Base-by-base conservation (phyloP, 495 filamentous ascomycete species). In the Tuber microsphaerosporum region DNA sequence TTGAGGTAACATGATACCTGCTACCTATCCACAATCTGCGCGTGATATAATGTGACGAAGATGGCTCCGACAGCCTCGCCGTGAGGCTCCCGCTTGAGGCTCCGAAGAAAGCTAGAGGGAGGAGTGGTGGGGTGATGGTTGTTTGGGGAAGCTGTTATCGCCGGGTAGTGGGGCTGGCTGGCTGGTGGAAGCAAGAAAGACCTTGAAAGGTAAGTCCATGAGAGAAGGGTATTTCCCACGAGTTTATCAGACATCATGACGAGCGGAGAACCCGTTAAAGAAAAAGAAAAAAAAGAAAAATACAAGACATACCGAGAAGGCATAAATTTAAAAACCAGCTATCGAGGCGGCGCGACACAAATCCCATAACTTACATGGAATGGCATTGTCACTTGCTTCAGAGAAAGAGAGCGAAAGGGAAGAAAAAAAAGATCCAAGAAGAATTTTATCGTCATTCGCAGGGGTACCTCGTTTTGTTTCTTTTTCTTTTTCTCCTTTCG, bases 1-100 rank as follows among this genome's bases (percentile, higher is more conserved):
- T 14, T 5, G 26, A 65, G 56, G 56, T 34, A 17, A 17, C 26
- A 65, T 65, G 56, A 31, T 65, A 31, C 56, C 56, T 65, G 16
- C 26, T 65, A 34, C 56, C 26, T 65, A 65, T 65, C 56, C 56
- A 8, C 56, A 26, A 17, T 34, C 14, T 31, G 56, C 26, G 26
- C 26, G 56, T 65, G 56, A 65, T 65, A 65, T 65, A 65, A 56
- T 56, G 48, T 56, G 48, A 31, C 56, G n/a, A 31, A 65, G 26
- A 34, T 17, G 16, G 26, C 56, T 31, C 56, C 56, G 34, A 31
- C 56, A 34, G 56, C 56, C 12, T 31, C 56, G 31, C 56, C 56
- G 14, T 34, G 56, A 65, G 56, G 56, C 56, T 34, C 56, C 56
- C 26, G 16, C 14, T 34, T 34, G 26, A 34, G 26, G 31, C 26